Conservation (phyloP, 352 stramenopile genomes). For the Phytophthora tentaculata region DNA sequence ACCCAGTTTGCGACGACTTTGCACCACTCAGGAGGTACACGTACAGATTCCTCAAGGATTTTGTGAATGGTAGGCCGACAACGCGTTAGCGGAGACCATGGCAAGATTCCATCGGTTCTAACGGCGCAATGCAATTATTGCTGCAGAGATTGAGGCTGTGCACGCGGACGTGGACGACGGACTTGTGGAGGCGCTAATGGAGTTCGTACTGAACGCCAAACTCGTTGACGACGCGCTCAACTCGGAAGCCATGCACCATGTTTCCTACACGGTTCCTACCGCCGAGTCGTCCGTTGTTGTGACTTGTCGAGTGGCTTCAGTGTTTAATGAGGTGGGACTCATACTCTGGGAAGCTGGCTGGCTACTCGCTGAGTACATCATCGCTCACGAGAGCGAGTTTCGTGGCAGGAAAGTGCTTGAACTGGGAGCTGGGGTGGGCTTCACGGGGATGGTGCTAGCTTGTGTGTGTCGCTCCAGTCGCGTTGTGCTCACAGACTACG, state of each 20-base stretch:
- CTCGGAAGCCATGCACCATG: slow-evolving; percentile 74
- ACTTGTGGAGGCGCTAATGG: slow-evolving; percentile 61
- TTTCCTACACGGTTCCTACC: slow-evolving; percentile 61
- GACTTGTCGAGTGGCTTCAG: slow-evolving; percentile 77
- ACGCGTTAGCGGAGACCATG: not conserved
- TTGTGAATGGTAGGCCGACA: slow-evolving; percentile 52
- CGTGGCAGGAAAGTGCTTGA: slow-evolving; percentile 62
- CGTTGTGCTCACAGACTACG: slow-evolving; percentile 80
- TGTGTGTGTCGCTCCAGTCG: slow-evolving; percentile 40
- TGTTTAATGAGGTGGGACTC: slow-evolving; percentile 85
- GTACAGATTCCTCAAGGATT: slow-evolving; percentile 76
- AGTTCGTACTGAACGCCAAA: slow-evolving; percentile 53
- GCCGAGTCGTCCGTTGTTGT: slow-evolving; percentile 39
- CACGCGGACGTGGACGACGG: slow-evolving; percentile 56
- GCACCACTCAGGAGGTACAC: slow-evolving; percentile 65
- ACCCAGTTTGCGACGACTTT: slow-evolving; percentile 66
- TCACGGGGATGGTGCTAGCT: slow-evolving; percentile 69
- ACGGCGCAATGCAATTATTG: not conserved
- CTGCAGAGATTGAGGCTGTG: slow-evolving; percentile 61
- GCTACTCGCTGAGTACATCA: slow-evolving; percentile 77
- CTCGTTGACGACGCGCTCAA: slow-evolving; percentile 39
- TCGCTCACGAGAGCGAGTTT: slow-evolving; percentile 64
- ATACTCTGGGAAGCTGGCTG: slow-evolving; percentile 86
- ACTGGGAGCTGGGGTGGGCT: slow-evolving; percentile 74
- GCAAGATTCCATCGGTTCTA: no score